A percentile compares a stretch with the other conserved stretches of the same genome.
phyloP scores from a whole-genome alignment of 2,329 filamentous ascomycete species.

The Cercospora janseana region DNA sequence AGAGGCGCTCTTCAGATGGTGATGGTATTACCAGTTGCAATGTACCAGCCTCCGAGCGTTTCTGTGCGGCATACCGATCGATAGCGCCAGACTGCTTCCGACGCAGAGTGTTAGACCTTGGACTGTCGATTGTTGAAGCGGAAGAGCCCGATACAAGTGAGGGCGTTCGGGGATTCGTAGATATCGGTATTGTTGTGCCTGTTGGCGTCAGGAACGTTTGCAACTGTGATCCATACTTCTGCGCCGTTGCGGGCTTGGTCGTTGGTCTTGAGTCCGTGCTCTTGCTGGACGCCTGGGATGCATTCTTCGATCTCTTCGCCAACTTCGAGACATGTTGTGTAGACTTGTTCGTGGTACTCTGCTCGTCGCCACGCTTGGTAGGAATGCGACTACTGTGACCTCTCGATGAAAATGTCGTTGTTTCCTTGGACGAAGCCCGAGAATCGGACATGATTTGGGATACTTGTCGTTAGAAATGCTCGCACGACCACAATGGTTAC shows the following conservation, averaged over 20 bases:
- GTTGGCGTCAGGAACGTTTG: conserved; percentile 15
- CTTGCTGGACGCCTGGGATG: conserved; percentile 18
- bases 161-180: conserved; percentile 42
- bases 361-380: conserved; percentile 17
- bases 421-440: conserved; percentile 2
- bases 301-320: conserved; percentile 28
- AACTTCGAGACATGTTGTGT: conserved; percentile 31
- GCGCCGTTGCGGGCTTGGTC: conserved; percentile 16
- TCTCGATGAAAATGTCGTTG: conserved; percentile 1
- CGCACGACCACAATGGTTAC: background rate
- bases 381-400: conserved; percentile 28
- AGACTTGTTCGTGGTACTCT: conserved; percentile 20
- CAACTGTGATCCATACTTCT: conserved; percentile 11
- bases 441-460: conserved; percentile 1
- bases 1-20: background rate
- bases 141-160: conserved; percentile 52
- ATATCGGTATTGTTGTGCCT: conserved; percentile 13
- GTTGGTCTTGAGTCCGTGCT: conserved; percentile 22
- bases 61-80: conserved; percentile 39
- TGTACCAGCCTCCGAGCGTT: conserved; percentile 22
- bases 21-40: conserved; percentile 10
- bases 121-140: conserved; percentile 47
- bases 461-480: background rate
- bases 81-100: conserved; percentile 46
- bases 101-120: conserved; percentile 44